These are phyloP conservation scores for Amylostereum areolatum DNA, from an alignment of 1,284 basidiomycete genomes.

Conservation along the genomic window DNA sequence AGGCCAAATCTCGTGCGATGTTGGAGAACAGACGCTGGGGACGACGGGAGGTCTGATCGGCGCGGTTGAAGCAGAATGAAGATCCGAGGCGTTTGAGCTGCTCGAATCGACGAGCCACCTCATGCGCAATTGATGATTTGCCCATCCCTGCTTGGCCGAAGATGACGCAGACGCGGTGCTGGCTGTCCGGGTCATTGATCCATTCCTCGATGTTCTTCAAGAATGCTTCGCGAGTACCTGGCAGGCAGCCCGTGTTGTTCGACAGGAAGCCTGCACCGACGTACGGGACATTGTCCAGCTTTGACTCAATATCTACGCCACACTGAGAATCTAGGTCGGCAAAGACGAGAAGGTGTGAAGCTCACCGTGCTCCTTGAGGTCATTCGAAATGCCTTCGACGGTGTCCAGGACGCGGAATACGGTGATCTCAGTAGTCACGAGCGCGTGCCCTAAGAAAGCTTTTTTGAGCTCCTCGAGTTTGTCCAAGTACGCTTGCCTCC, in stretches of 20 bases:
- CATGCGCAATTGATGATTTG: background rate
- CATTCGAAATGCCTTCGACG: background rate
- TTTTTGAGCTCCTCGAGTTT: background rate
- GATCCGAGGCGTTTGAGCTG: background rate
- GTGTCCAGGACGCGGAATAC: no score
- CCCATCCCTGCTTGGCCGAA: background rate
- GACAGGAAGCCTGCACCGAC: no score
- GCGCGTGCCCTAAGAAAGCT: background rate
- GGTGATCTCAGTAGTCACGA: background rate
- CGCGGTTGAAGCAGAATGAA: constrained; percentile 8
- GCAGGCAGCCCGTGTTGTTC: no score
- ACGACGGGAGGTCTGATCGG: background rate
- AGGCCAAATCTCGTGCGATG: constrained; percentile 8
- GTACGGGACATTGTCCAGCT: no score
- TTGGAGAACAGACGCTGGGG: constrained; percentile 5
- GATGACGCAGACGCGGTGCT: no score
- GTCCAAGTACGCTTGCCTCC: background rate
- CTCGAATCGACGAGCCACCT: background rate
- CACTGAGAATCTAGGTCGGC: no score
- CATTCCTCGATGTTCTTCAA: no score
- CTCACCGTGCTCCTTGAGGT: background rate
- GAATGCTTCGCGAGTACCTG: no score
- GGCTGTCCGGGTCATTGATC: background rate
- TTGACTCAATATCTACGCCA: no score
- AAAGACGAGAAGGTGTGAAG: background rate